A percentile compares a stretch with the other conserved stretches of the same genome.
Conservation (phyloP, 2,329 filamentous ascomycete species). For the Phaeoacremonium minimum region DNA sequence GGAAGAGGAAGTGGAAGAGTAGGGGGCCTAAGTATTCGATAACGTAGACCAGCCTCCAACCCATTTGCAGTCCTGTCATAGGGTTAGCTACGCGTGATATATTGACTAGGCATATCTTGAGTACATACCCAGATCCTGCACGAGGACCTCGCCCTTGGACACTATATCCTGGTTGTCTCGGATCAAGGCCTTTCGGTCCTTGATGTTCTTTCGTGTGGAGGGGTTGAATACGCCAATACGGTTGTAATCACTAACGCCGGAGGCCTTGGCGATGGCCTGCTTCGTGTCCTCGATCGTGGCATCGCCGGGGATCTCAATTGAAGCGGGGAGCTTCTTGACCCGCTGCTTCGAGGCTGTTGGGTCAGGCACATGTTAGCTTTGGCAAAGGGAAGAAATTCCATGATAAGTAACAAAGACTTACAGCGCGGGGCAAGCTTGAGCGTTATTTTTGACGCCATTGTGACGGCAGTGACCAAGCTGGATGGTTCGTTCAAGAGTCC, state of each 20-base stretch:
- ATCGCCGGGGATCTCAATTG: slow-evolving; percentile 41
- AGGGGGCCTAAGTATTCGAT: slow-evolving; percentile 94
- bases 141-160: slow-evolving; percentile 59
- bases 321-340: slow-evolving; percentile 48
- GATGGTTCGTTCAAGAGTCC: no score
- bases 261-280: slow-evolving; percentile 44
- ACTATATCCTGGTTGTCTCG: slow-evolving; percentile 42
- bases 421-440: slow-evolving; percentile 7
- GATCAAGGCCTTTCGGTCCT: slow-evolving; percentile 54
- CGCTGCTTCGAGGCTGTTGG: slow-evolving; percentile 38
- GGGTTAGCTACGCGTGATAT: slow-evolving; percentile 1
- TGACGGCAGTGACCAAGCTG: slow-evolving; percentile 2
- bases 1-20: slow-evolving; percentile 73
- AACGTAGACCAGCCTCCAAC: slow-evolving; percentile 90
- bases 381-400: not conserved
- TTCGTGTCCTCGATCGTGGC: slow-evolving; percentile 60
- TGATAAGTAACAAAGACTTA: not conserved
- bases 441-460: slow-evolving; percentile 6
- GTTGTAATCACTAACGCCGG: slow-evolving; percentile 52
- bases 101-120: not conserved
- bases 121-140: slow-evolving; percentile 89
- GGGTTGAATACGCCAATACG: slow-evolving; percentile 60
- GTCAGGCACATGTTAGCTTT: not conserved
- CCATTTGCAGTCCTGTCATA: slow-evolving; percentile 81
- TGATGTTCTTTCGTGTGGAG: slow-evolving; percentile 56